Evolutionary conservation across 129 eudicot genomes (phyloP).

Genomic region (Pseudognaphalium luteoalbum): DNA sequence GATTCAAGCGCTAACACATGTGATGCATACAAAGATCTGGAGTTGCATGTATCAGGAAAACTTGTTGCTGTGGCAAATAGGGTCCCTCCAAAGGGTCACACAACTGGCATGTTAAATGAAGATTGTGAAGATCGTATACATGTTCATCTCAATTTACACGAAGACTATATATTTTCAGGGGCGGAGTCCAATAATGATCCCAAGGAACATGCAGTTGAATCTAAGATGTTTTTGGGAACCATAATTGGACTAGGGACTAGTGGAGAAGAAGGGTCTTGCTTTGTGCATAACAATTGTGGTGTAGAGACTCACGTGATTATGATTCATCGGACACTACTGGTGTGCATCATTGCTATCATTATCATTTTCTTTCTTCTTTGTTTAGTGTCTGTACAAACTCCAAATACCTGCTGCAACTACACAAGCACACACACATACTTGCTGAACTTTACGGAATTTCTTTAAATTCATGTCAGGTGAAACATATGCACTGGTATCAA

Average conservation of each 20-base stretch:
- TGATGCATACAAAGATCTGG: conserved; percentile 83
- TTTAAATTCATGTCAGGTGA: conserved; percentile 52
- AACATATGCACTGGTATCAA: conserved; percentile 92
- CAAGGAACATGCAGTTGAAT: conserved; percentile 38
- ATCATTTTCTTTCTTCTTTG: conserved; percentile 5
- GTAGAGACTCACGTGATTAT: conserved; percentile 70
- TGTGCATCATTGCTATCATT: conserved; percentile 33
- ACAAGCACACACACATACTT: background rate
- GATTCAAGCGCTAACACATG: conserved; percentile 30
- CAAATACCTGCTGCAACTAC: background rate
- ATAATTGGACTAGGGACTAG: conserved; percentile 76
- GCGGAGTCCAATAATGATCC: conserved; percentile 16
- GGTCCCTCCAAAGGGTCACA: conserved; percentile 44
- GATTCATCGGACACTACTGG: conserved; percentile 90
- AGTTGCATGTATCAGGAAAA: conserved; percentile 74
- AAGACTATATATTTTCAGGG: conserved; percentile 22
- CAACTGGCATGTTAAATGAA: conserved; percentile 33
- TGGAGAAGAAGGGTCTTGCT: conserved; percentile 81
- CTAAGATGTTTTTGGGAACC: conserved; percentile 60
- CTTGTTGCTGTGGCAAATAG: conserved; percentile 82
- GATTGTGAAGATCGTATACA: conserved; percentile 62
- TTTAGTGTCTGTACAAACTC: conserved; percentile 3
- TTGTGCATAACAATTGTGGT: conserved; percentile 53
- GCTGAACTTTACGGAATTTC: conserved; percentile 4
- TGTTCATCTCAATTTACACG: conserved; percentile 59